Base-by-base conservation (phyloP, 306 rosid species). In the Castanea mollissima region DNA sequence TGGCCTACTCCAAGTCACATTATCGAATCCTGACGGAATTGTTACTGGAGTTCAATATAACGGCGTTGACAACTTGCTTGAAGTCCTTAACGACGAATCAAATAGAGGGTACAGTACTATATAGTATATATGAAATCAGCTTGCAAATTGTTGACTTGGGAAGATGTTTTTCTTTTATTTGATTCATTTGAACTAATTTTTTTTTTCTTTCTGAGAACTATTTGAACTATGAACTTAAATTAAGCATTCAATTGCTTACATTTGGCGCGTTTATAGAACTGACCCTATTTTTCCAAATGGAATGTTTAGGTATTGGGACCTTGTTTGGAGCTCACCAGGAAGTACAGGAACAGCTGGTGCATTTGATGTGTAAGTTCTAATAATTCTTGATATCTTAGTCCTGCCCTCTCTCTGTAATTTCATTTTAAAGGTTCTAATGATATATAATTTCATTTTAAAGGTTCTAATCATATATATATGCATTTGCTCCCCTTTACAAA, bases 11-110 rank as follows among this genome's bases (percentile, higher is more conserved):
- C 89, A 85, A 81, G 93, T 91, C 34, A 86, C 86, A 60, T 5
- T 94, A n/a, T 91, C 97, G 5, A 92, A 91, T 14, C 98, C 97
- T 0, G 87, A 74, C 35, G 98, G 98, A 78, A 77, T 88, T 29
- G 94, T 92, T 14, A 91, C 88, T 18, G 89, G 91, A 80, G 87
- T 94, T 20, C 78, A 79, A 25, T 94, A 86, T 35, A 87, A 86
- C 74, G 97, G 87, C 76, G 70, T 92, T 67, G 92, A 91, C 76
- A 94, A 94, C 83, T 69, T 94, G 79, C 97, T 94, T 63, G 94
- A 91, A 80, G 69, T 51, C 52, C 89, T 52, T 57, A 87, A 80
- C 15, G 74, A 75, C 0, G 83, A 73, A 52, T 73, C 72, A 34
- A 71, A 94, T 57, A 83, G 97, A 88, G 97, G 97, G 97, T 94